These are phyloP conservation scores for Verticillium nubilum DNA, from an alignment of 2,329 filamentous ascomycete species.

Conservation along the genomic window DNA sequence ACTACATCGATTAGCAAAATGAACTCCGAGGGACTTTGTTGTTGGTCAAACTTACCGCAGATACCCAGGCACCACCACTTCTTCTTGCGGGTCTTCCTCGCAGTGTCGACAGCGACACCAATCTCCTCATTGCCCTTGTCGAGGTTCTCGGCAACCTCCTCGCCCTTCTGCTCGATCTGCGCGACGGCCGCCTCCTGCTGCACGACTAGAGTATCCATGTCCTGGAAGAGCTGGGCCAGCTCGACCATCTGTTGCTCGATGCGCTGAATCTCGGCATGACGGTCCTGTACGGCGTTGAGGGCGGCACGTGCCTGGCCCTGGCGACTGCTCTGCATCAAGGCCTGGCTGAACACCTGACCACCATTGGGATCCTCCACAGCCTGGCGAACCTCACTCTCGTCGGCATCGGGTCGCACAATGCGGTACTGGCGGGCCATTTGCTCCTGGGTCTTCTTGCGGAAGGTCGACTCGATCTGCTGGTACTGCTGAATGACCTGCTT, in stretches of 20 bases:
- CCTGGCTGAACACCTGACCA: constrained; percentile 78
- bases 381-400: constrained; percentile 69
- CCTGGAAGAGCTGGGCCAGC: constrained; percentile 80
- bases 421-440: constrained; percentile 86
- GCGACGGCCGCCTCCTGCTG: constrained; percentile 78
- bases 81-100: constrained; percentile 77
- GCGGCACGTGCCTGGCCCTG: constrained; percentile 76
- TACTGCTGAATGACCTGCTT: constrained; percentile 78
- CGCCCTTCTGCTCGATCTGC: constrained; percentile 80
- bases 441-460: constrained; percentile 73
- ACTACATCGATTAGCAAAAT: constrained; percentile 32
- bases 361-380: constrained; percentile 64
- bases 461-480: constrained; percentile 73
- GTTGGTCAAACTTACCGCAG: constrained; percentile 38
- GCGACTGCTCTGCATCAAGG: constrained; percentile 75
- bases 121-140: constrained; percentile 83
- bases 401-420: constrained; percentile 79
- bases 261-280: constrained; percentile 83
- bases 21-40: neutral
- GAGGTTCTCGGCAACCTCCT: constrained; percentile 80
- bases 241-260: constrained; percentile 89
- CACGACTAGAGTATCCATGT: constrained; percentile 79
- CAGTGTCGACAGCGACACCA: constrained; percentile 73
- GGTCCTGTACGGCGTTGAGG: constrained; percentile 72
- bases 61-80: constrained; percentile 95